Evolutionary conservation across 2,329 filamentous ascomycete species (phyloP).

Genomic region (Teratosphaeriaceae sp.): DNA sequence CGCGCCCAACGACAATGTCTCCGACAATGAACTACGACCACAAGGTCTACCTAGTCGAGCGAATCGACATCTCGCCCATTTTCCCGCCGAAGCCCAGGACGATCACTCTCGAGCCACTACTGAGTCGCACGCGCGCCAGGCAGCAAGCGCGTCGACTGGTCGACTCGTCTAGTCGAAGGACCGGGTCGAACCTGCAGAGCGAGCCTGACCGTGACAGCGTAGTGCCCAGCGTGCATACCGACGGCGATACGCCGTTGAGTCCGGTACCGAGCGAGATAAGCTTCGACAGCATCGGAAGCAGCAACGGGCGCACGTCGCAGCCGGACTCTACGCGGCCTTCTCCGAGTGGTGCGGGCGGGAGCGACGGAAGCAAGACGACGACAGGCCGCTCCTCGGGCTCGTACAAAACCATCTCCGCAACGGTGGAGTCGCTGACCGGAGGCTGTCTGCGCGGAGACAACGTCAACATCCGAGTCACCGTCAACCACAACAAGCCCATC

Average conservation of each 20-base stretch:
- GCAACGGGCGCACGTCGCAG: constrained; percentile 1
- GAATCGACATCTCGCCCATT: constrained; percentile 75
- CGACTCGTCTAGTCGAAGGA: constrained; percentile 20
- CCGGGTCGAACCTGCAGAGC: constrained; percentile 17
- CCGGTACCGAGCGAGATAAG: constrained; percentile 43
- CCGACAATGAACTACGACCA: constrained; percentile 74
- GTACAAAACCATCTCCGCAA: constrained; percentile 78
- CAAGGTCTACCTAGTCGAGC: constrained; percentile 72
- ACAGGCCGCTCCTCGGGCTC: constrained; percentile 43
- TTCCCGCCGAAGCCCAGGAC: constrained; percentile 68
- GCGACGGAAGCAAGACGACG: constrained; percentile 39
- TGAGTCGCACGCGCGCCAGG: constrained; percentile 50
- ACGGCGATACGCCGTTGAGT: constrained; percentile 32
- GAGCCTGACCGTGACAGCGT: constrained; percentile 20
- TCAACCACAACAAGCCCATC: constrained; percentile 83
- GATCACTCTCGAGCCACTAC: constrained; percentile 82
- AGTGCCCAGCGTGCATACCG: constrained; percentile 20
- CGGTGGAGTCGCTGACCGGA: constrained; percentile 71
- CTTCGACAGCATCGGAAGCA: constrained; percentile 32
- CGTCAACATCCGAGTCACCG: constrained; percentile 69
- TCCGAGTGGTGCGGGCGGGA: constrained; percentile 3
- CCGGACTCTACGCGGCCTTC: constrained; percentile 10
- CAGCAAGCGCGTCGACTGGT: constrained; percentile 36
- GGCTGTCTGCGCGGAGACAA: constrained; percentile 82
- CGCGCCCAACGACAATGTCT: constrained; percentile 77